Conservation (phyloP, 306 rosid genomes). For the Prinsepia uniflora region DNA sequence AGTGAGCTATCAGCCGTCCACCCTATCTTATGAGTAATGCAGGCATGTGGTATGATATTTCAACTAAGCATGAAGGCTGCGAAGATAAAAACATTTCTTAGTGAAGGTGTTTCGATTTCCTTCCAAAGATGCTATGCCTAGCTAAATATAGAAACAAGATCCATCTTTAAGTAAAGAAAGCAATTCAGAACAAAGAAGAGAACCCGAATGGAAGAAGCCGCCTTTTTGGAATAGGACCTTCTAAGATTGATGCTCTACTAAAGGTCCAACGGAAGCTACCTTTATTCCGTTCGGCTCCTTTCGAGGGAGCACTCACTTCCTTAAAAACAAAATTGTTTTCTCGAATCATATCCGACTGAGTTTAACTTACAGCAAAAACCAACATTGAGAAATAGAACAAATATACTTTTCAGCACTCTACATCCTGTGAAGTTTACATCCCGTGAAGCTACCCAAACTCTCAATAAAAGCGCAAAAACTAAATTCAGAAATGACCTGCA, state of each 20-base stretch:
- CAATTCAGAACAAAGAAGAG: not conserved
- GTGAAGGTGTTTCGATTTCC: not conserved
- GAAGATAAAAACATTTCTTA: not conserved
- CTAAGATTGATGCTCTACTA: too few species aligned
- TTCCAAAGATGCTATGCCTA: not conserved
- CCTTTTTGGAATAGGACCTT: too few species aligned
- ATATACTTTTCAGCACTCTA: conserved; percentile 33
- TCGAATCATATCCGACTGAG: not conserved
- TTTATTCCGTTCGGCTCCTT: too few species aligned
- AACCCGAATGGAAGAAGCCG: too few species aligned
- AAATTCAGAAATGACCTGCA: conserved; percentile 97
- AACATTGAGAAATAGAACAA: conserved; percentile 1
- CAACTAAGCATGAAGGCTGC: not conserved
- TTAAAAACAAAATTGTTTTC: not conserved
- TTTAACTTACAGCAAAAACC: not conserved
- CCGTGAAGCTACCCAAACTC: conserved; percentile 92
- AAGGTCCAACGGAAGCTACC: too few species aligned
- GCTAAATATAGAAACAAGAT: not conserved
- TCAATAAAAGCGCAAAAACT: conserved; percentile 85
- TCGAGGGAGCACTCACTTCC: too few species aligned
- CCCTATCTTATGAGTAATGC: too few species aligned
- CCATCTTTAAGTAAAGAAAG: not conserved
- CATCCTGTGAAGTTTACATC: conserved; percentile 84
- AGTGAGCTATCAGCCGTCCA: too few species aligned
- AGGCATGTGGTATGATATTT: not conserved